Conservation (phyloP, 345 rosid species). For the Populus davidiana region DNA sequence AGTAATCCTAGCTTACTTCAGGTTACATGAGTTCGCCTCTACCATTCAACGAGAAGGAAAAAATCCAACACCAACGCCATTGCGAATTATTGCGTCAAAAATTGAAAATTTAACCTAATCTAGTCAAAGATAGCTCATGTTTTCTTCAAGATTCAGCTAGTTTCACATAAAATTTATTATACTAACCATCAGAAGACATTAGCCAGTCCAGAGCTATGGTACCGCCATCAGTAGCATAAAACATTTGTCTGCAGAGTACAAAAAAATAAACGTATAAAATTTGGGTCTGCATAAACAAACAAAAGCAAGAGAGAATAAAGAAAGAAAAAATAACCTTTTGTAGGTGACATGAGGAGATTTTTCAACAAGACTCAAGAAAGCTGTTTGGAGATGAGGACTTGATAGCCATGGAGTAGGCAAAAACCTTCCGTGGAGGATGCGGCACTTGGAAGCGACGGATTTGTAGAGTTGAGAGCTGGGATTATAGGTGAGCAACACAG, state of each 20-base stretch:
- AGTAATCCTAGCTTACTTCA: too few relatives aligned
- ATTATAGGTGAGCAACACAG: conserved; percentile 28
- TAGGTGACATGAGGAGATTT: conserved; percentile 32
- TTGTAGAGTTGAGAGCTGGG: conserved; percentile 34
- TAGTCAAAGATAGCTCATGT: too few relatives aligned
- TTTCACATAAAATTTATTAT: neutral
- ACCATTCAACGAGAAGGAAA: too few relatives aligned
- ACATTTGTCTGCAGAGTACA: conserved; percentile 19
- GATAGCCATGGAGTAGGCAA: conserved; percentile 42
- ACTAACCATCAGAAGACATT: conserved; percentile 26
- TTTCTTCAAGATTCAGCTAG: too few relatives aligned
- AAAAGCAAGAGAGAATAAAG: neutral
- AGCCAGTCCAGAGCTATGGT: conserved; percentile 44
- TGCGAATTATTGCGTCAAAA: too few relatives aligned
- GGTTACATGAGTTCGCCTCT: too few relatives aligned
- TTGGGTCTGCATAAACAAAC: neutral
- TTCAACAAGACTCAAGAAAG: conserved; percentile 30
- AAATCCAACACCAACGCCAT: too few relatives aligned
- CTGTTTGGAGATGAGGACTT: conserved; percentile 48
- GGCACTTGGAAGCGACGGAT: conserved; percentile 36
- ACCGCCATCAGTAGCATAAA: conserved; percentile 34
- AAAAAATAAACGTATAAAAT: neutral
- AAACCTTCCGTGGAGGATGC: conserved; percentile 34
- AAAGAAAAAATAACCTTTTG: conserved; percentile 14
- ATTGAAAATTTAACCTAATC: too few relatives aligned